Percentiles rank a stretch among this genome's conserved stretches.
phyloP scores from a whole-genome alignment of 2,329 filamentous ascomycete genomes.

The Colletotrichum sansevieriae region DNA sequence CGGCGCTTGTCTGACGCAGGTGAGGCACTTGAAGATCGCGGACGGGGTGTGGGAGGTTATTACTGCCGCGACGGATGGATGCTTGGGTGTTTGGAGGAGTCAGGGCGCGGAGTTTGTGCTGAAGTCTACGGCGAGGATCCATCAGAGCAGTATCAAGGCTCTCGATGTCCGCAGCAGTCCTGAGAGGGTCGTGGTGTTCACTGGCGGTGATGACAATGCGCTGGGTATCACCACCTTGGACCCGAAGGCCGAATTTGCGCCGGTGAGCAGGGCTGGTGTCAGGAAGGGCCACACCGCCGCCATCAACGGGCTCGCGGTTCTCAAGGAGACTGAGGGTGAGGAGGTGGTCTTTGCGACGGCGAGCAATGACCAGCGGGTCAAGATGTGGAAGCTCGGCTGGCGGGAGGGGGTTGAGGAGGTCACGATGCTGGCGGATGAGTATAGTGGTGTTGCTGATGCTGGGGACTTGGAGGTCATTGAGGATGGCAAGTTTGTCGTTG shows the following conservation, averaged over 20 bases:
- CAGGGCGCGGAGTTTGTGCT: constrained; percentile 46
- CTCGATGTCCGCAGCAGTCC: constrained; percentile 59
- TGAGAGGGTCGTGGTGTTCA: constrained; percentile 68
- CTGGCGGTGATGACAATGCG: constrained; percentile 91
- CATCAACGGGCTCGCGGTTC: constrained; percentile 69
- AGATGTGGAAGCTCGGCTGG: constrained; percentile 61
- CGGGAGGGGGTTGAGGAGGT: constrained; percentile 45
- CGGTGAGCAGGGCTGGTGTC: constrained; percentile 52
- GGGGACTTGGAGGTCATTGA: constrained; percentile 62
- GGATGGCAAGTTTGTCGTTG: constrained; percentile 52
- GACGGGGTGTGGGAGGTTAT: constrained; percentile 59
- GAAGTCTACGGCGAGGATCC: constrained; percentile 63
- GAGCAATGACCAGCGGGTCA: constrained; percentile 74
- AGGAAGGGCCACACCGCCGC: constrained; percentile 78
- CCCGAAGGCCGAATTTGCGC: constrained; percentile 44
- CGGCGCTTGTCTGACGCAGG: constrained; percentile 81
- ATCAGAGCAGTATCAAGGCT: constrained; percentile 86
- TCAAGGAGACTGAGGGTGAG: constrained; percentile 44
- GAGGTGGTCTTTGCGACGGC: constrained; percentile 53
- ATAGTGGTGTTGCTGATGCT: constrained; percentile 72
- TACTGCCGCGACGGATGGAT: constrained; percentile 86
- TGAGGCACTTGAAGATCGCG: constrained; percentile 56
- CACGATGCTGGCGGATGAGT: constrained; percentile 61
- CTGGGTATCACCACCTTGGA: constrained; percentile 68
- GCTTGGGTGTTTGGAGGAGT: constrained; percentile 71